A percentile compares a stretch with the other conserved stretches of the same genome.
phyloP scores from a whole-genome alignment of 257 asterid genomes.

The Prunella vulgaris region DNA sequence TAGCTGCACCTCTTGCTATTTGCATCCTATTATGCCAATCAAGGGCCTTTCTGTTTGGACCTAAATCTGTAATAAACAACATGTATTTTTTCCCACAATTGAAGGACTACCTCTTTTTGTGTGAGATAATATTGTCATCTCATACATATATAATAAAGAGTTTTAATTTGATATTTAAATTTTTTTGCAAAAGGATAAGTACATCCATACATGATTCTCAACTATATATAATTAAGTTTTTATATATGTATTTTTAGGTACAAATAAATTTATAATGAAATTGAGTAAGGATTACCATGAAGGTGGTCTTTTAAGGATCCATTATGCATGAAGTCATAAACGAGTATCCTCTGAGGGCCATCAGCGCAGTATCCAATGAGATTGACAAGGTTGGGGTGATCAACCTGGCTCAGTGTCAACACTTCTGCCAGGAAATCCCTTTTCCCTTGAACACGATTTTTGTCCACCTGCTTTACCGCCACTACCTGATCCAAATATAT shows the following conservation, averaged over 20 bases:
- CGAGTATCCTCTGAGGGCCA: slow-evolving; percentile 80
- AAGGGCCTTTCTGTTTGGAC: slow-evolving; percentile 27
- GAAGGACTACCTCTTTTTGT: too few species aligned
- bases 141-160: too few species aligned
- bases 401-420: slow-evolving; percentile 60
- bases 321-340: slow-evolving; percentile 56
- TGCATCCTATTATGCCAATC: slow-evolving; percentile 50
- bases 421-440: slow-evolving; percentile 66
- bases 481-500: too few species aligned
- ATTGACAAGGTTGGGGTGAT: slow-evolving; percentile 71
- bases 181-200: too few species aligned
- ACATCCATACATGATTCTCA: too few species aligned
- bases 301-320: slow-evolving; percentile 82
- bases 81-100: too few species aligned
- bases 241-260: too few species aligned
- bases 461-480: slow-evolving; percentile 54
- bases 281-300: too few species aligned
- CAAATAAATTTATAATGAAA: too few species aligned
- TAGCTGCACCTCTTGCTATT: slow-evolving; percentile 47
- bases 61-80: slow-evolving; percentile 27
- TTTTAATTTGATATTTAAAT: too few species aligned
- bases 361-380: slow-evolving; percentile 85
- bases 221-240: too few species aligned
- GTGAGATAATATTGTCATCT: too few species aligned
- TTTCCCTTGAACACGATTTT: slow-evolving; percentile 44